Conservation (phyloP, 2,329 filamentous ascomycete genomes). For the Stemphylium vesicarium region DNA sequence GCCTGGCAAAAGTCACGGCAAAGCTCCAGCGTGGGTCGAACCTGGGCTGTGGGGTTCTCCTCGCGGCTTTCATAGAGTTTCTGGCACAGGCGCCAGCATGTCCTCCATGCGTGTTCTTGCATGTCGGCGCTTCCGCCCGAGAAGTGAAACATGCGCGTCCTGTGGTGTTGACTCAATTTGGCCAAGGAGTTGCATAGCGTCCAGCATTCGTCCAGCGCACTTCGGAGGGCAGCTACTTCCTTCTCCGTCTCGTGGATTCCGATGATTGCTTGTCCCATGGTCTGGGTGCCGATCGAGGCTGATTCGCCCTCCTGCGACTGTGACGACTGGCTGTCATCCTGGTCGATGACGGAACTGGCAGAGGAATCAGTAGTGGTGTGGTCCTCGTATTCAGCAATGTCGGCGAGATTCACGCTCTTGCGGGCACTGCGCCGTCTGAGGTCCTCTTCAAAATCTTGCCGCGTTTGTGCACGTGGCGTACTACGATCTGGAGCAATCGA, state of each 20-base stretch:
- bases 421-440: constrained; percentile 60
- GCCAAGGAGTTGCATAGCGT: constrained; percentile 90
- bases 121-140: constrained; percentile 72
- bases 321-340: constrained; percentile 41
- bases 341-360: constrained; percentile 39
- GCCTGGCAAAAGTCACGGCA: constrained; percentile 93
- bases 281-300: constrained; percentile 39
- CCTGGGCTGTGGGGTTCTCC: constrained; percentile 70
- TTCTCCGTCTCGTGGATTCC: constrained; percentile 64
- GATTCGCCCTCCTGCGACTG: constrained; percentile 41
- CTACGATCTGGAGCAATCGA: constrained; percentile 61
- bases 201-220: constrained; percentile 88
- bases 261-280: constrained; percentile 60
- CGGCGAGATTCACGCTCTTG: constrained; percentile 76
- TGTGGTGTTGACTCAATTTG: constrained; percentile 81
- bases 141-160: constrained; percentile 77
- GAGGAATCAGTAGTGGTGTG: constrained; percentile 36
- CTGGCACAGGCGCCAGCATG: constrained; percentile 92
- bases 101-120: constrained; percentile 89
- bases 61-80: constrained; percentile 83
- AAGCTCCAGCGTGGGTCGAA: constrained; percentile 79
- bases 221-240: constrained; percentile 72
- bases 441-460: constrained; percentile 72
- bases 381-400: constrained; percentile 56
- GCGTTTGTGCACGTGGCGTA: constrained; percentile 83